These are phyloP conservation scores for Botrytis galanthina DNA, from an alignment of 2,329 filamentous ascomycete genomes.

Conservation along the genomic window DNA sequence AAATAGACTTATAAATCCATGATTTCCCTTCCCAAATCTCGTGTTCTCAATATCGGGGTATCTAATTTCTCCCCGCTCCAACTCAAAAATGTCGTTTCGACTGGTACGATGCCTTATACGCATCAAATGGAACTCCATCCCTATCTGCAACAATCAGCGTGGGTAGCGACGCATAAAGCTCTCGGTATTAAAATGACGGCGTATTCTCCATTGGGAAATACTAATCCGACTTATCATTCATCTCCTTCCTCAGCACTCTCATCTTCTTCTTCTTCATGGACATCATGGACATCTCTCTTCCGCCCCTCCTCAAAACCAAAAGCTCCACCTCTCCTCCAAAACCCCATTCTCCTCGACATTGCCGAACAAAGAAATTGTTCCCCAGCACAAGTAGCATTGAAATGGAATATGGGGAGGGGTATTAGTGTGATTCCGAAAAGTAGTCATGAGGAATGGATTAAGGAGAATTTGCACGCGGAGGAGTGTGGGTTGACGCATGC, in stretches of 20 bases:
- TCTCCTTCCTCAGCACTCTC: not conserved
- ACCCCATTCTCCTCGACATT: not conserved
- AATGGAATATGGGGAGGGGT: slow-evolving; percentile 49
- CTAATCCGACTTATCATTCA: slow-evolving; percentile 43
- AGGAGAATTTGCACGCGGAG: slow-evolving; percentile 49
- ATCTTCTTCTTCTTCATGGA: not conserved
- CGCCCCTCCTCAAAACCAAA: not conserved
- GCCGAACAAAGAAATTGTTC: not conserved
- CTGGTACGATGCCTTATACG: slow-evolving; percentile 58
- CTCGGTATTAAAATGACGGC: slow-evolving; percentile 40
- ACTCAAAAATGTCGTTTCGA: slow-evolving; percentile 21
- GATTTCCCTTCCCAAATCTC: slow-evolving; percentile 64
- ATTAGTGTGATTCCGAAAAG: slow-evolving; percentile 53
- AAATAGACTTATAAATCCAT: slow-evolving; percentile 75
- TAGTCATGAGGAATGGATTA: slow-evolving; percentile 43
- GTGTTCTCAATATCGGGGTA: slow-evolving; percentile 75
- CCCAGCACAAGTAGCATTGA: slow-evolving; percentile 47
- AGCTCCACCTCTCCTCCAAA: slow-evolving; percentile 3
- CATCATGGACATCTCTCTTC: not conserved
- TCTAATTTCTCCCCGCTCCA: slow-evolving; percentile 70
- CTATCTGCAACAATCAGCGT: slow-evolving; percentile 60
- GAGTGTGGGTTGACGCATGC: slow-evolving; percentile 44
- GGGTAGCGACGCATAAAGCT: slow-evolving; percentile 30
- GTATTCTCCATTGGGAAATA: slow-evolving; percentile 43
- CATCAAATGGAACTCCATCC: slow-evolving; percentile 83